phyloP scores from a whole-genome alignment of 2,329 filamentous ascomycete species.

The Diplodia seriata region DNA sequence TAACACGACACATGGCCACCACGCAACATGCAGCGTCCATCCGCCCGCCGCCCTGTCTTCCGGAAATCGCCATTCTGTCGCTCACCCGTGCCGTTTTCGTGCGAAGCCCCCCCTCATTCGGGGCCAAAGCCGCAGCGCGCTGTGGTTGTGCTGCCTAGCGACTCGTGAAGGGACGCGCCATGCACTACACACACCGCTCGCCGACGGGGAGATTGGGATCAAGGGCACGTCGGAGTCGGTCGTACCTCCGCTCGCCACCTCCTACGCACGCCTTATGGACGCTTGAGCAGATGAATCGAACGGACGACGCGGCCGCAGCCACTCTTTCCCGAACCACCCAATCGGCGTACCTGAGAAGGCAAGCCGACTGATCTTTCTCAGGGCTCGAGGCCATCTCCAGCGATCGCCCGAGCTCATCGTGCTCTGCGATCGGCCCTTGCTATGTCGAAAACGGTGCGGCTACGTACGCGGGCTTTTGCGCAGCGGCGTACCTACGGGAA shows the following conservation, averaged over 20 bases:
- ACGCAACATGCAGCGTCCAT: neutral
- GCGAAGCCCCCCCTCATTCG: neutral
- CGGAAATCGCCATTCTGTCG: neutral
- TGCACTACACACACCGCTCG: constrained; percentile 6
- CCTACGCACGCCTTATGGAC: neutral
- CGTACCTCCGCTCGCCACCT: neutral
- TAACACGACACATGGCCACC: neutral
- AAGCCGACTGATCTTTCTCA: neutral
- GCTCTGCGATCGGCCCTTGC: neutral
- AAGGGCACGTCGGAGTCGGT: neutral
- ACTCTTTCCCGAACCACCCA: neutral
- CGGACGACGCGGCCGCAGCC: neutral
- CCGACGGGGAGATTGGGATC: neutral
- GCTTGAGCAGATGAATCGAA: neutral
- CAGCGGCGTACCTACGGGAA: neutral
- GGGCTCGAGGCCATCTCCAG: neutral
- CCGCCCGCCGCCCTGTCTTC: neutral
- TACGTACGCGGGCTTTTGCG: neutral
- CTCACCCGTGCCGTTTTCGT: neutral
- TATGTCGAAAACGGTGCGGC: neutral
- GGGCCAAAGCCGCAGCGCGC: neutral
- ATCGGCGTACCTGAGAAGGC: neutral
- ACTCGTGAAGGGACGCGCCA: neutral
- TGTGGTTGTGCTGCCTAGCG: neutral
- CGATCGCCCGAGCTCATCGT: neutral